Evolutionary conservation across 1,284 basidiomycete genomes (phyloP), one percentile per base, ranked within the genome.

Genomic region (Microbotryum lychnidis-dioicae): DNA sequence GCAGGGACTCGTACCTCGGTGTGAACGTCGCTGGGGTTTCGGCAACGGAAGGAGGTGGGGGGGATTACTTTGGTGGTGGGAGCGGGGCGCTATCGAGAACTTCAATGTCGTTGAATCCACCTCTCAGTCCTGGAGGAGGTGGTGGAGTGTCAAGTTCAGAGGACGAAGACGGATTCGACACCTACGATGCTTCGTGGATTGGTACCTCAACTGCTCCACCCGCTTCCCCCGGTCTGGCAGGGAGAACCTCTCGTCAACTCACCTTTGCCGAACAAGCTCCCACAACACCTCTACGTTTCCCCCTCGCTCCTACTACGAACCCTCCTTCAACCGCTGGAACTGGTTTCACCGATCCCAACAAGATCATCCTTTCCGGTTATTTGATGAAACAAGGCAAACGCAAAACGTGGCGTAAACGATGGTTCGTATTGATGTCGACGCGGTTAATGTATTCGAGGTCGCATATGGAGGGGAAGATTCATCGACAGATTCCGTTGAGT

Each of bases 361-460:
- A 90, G 76, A 78, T 85, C 52, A 84, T 96, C 33, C 73, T 92
- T 6, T 84, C 86, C 33, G 92, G 92, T 2, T 99, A 98, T 75
- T 79, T 98, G 64, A 94, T 96, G 89, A 98, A 98, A 75, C 92
- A 92, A 75, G 91, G 91, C 50, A 90, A 94, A 69, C 83, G 93
- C 70, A 87, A 90, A 71, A 89, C 85, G 63, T 99, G 96, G 96
- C 81, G 91, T 62, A 98, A 99, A 77, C 80, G 77, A 14, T 78
- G 76, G 75, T 78, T 78, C 46, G 72, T 76, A 9, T 68, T 78
- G 12, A 75, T 73, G 18, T 66, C 72, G 16, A 67, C 72, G 20
- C 66, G 71, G 29, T 63, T 78, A 44, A 69, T 73, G 42, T 78
- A 77, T 57, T 69, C 74, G 7, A 63, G 73, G 2, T 76, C 73